phyloP scores from a whole-genome alignment of 495 filamentous ascomycete genomes.

The Talaromyces nanjingensis region DNA sequence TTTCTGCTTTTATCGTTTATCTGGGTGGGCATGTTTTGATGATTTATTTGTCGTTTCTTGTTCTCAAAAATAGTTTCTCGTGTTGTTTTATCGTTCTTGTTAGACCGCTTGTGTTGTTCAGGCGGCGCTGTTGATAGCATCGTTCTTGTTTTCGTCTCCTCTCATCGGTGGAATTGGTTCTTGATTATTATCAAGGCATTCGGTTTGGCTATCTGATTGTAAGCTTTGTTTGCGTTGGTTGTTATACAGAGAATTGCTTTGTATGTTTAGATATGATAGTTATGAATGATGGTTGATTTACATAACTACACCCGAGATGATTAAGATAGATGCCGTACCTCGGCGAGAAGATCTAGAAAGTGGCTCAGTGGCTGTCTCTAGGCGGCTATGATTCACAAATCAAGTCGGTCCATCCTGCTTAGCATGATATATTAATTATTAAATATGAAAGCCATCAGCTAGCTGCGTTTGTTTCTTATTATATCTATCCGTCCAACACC shows the following conservation, averaged over 20 bases:
- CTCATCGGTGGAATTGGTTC: background rate
- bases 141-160: background rate
- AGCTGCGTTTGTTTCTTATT: background rate
- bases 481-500: background rate
- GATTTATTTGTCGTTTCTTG: slow-evolving; percentile 1
- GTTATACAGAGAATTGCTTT: slow-evolving; percentile 5
- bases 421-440: background rate
- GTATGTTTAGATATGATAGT: slow-evolving; percentile 2
- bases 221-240: background rate
- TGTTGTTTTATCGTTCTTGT: background rate
- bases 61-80: background rate
- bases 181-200: background rate
- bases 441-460: background rate
- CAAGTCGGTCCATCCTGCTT: background rate
- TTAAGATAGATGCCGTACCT: too few relatives aligned
- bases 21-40: slow-evolving; percentile 6
- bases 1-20: background rate
- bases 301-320: background rate
- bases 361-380: background rate
- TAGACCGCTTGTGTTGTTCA: background rate
- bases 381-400: background rate
- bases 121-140: background rate
- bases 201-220: background rate
- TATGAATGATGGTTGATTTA: slow-evolving; percentile 1
- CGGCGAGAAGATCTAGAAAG: background rate